Evolutionary conservation across 306 rosid species (phyloP).

Genomic region (Cucumis sativus): Cucumber_9930_V3 NC_026657.2:15483001-15483500

Average conservation of each 20-base stretch:
- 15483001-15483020: not conserved
- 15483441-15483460: not conserved
- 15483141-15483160: slow-evolving; percentile 90
- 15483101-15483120: slow-evolving; percentile 64
- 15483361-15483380: not conserved
- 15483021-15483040: not conserved
- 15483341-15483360: not conserved
- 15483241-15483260: slow-evolving; percentile 95
- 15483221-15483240: slow-evolving; percentile 78
- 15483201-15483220: slow-evolving; percentile 38
- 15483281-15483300: slow-evolving; percentile 80
- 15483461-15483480: not conserved
- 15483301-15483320: slow-evolving; percentile 74
- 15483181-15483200: slow-evolving; percentile 86
- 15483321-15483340: not conserved
- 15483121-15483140: slow-evolving; percentile 72
- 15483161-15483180: slow-evolving; percentile 97
- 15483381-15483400: not conserved
- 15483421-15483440: not conserved
- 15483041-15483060: not conserved
- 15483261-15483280: slow-evolving; percentile 61
- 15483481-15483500: not conserved
- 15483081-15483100: slow-evolving; percentile 81
- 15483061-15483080: not conserved
- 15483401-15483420: not conserved